Evolutionary conservation across 306 rosid genomes (phyloP), one percentile per base, ranked within the genome.

Genomic region (Urtica urens): DNA sequence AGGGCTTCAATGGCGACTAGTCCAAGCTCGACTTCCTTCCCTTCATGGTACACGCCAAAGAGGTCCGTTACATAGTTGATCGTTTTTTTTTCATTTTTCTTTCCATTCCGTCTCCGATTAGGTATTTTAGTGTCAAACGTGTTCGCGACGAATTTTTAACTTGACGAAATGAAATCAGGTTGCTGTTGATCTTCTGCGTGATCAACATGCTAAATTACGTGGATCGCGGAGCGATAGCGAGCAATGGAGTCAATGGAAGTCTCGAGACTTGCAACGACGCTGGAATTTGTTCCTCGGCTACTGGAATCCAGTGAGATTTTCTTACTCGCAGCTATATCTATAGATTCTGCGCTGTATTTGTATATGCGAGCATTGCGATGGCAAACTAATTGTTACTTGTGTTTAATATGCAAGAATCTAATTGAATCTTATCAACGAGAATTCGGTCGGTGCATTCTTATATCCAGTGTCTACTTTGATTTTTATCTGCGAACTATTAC

Each of bases 231-330:
- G 86, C 81, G 18, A 87, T 83, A 53, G 94, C 86, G 2, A 87
- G 96, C 69, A 87, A 87, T 41, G 96, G 96, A 48, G 93, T 87
- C 1, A 83, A 87, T 65, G 96, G 94, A 28, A 77, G 65, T 29
- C 75, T 68, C 43, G 64, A 43, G 7, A 69, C 74, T 60, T 87
- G 96, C 61, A 64, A 77, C 5, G 69, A 74, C 6, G 59, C 77
- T 53, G 96, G 96, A 44, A 68, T 71, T 63, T 87, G 96, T 60
- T 70, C 74, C n/a, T 48, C 78, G 10, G 93, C 68, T 27, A 66
- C 67, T 51, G 96, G 96, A 72, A 80, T 87, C 59, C 94, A 87
- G 94, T 87, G 80, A 80, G 96, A 58, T 61, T 53, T 51, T 4
- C 46, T 14, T n/a, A n/a, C n/a, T n/a, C n/a, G n/a, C n/a, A n/a